Evolutionary conservation across 306 rosid species (phyloP), one percentile per base, ranked within the genome.

Genomic region (Cucurbita pepo): DNA sequence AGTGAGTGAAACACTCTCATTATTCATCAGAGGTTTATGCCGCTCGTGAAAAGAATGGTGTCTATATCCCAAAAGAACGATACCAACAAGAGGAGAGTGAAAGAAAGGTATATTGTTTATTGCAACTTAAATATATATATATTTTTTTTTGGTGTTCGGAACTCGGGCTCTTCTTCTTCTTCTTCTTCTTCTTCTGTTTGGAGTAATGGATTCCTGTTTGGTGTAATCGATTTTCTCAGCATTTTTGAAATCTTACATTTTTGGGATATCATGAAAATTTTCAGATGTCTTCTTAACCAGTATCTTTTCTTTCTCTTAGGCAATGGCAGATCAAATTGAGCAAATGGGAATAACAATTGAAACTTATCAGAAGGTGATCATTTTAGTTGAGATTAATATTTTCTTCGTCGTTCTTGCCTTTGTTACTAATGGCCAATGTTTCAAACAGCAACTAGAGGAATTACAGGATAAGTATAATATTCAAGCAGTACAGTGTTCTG

Each of bases 41-140:
- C 54, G 85, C 97, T 4, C 99, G 99, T 55, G 97, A 95, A 81
- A 95, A 95, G 88, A 88, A 88, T 72, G 99, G 99, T 50, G 95
- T 95, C 56, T 91, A 95, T 66, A 88, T 95, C 71, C 99, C 99
- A 1, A 95, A 95, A 85, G 99, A 95, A 18, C 86, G 96, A 77
- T 91, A 86, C 79, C 81, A 80, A 77, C 99, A 91, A 55, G 99
- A 95, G 82, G 99, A 95, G 82, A 91, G 76, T 77, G 99, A 91
- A 52, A 89, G 79, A 82, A 95, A 95, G 96, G 99, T 30, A 30
- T 30, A 30, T 30, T 30, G 34, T 30, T 30, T 30, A 30, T 30
- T 30, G 34, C 34, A 2, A 30, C 34, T 30, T 30, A 1, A 25
- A 22, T 25, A 1, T 25, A 25, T 1, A 25, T 25, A 1, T 25